Evolutionary conservation across 257 asterid genomes (phyloP).

Genomic region (Forsythia suspensa): DNA sequence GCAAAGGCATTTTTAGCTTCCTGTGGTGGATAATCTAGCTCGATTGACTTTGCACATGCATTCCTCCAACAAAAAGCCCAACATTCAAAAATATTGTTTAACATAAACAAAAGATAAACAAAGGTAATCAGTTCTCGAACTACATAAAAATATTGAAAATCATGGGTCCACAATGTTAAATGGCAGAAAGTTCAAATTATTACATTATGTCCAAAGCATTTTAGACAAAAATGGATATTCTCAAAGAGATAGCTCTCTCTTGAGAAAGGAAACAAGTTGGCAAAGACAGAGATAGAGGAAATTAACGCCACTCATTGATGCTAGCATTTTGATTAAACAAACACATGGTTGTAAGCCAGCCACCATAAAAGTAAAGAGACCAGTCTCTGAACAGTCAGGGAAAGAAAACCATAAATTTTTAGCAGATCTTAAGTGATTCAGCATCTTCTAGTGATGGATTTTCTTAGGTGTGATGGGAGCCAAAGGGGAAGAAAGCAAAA

Average conservation of each 20-base stretch:
- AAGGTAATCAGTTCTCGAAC: background rate
- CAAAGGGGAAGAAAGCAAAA: background rate
- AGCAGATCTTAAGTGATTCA: background rate
- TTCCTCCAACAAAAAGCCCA: background rate
- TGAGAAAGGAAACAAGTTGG: background rate
- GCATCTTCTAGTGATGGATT: background rate
- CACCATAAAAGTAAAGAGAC: background rate
- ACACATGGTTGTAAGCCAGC: background rate
- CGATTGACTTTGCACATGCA: background rate
- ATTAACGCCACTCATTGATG: background rate
- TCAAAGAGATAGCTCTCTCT: background rate
- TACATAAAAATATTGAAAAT: background rate
- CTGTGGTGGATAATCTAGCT: background rate
- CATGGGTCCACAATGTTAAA: background rate
- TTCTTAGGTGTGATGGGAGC: background rate
- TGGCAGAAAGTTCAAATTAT: background rate
- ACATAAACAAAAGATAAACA: background rate
- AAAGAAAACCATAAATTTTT: background rate
- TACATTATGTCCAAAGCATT: background rate
- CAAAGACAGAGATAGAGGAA: background rate
- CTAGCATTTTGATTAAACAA: background rate
- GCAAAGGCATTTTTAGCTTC: background rate
- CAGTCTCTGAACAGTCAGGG: background rate
- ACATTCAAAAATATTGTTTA: background rate
- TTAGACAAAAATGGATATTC: background rate